A percentile compares a stretch with the other conserved stretches of the same genome.
These are phyloP conservation scores for Coemansia sp. DNA, from an alignment of 192 early-diverging fungal species.

Conservation along the genomic window DNA sequence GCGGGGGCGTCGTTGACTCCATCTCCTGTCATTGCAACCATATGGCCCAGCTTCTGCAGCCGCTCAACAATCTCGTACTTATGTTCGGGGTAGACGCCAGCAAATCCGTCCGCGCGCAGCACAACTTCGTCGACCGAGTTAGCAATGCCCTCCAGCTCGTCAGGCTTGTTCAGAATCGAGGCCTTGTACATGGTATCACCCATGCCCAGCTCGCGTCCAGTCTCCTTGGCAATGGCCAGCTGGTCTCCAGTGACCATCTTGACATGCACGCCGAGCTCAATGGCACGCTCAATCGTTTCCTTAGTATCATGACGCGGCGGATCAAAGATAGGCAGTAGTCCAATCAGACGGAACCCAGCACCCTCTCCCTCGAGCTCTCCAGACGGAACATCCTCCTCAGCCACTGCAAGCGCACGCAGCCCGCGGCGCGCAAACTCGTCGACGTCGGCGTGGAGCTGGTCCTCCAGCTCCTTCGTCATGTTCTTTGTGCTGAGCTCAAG, in stretches of 20 bases:
- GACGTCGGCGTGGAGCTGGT: constrained; percentile 64
- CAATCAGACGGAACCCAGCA: constrained; percentile 67
- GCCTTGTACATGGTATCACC: constrained; percentile 73
- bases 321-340: constrained; percentile 74
- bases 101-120: constrained; percentile 65
- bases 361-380: constrained; percentile 61
- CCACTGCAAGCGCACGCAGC: constrained; percentile 74
- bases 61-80: constrained; percentile 72
- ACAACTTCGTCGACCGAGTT: constrained; percentile 62
- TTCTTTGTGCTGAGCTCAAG: constrained; percentile 70
- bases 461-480: constrained; percentile 62
- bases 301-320: constrained; percentile 77
- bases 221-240: constrained; percentile 85
- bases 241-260: constrained; percentile 98
- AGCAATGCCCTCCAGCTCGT: constrained; percentile 58
- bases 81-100: constrained; percentile 67
- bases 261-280: constrained; percentile 75
- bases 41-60: constrained; percentile 65
- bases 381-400: constrained; percentile 64
- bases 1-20: constrained; percentile 75
- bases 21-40: constrained; percentile 74
- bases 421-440: constrained; percentile 68
- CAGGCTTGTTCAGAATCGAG: constrained; percentile 62
- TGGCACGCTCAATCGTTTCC: constrained; percentile 75
- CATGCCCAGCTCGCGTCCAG: constrained; percentile 65